Conservation (phyloP, 306 rosid species). For the Quercus gilva region DNA sequence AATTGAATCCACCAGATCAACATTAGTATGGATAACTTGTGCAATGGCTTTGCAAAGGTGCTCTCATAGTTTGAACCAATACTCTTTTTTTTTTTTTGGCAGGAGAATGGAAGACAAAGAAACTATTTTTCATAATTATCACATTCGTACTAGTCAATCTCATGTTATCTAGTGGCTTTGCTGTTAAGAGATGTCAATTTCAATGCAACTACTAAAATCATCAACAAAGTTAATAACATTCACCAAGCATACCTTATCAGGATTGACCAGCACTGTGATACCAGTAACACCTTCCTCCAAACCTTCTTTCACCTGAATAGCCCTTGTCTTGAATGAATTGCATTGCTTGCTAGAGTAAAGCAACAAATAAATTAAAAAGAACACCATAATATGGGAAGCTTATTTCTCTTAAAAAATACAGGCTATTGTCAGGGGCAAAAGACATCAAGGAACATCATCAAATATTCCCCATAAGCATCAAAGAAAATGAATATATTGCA, state of each 20-base stretch:
- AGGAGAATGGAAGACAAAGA: neutral
- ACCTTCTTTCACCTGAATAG: conserved; percentile 56
- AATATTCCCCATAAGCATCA: neutral
- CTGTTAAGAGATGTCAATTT: neutral
- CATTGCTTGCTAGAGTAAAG: conserved; percentile 63
- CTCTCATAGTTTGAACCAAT: neutral
- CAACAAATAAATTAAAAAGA: conserved; percentile 4
- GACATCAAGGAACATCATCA: neutral
- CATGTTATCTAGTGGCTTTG: neutral
- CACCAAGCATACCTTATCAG: conserved; percentile 55
- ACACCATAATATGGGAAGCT: neutral
- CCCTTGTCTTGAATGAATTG: conserved; percentile 57
- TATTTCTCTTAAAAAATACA: neutral
- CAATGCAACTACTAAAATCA: neutral
- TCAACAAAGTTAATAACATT: neutral
- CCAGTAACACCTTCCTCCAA: conserved; percentile 48
- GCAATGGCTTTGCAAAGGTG: neutral
- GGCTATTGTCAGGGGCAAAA: neutral
- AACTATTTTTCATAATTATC: too few species aligned
- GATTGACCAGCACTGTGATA: conserved; percentile 58
- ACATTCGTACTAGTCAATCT: neutral
- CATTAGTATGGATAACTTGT: neutral
- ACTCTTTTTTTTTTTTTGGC: neutral
- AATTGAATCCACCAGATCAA: neutral
- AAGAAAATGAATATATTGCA: neutral